Evolutionary conservation across 1,139 yeast genomes (phyloP).

Genomic region (Hyphopichia burtonii): DNA sequence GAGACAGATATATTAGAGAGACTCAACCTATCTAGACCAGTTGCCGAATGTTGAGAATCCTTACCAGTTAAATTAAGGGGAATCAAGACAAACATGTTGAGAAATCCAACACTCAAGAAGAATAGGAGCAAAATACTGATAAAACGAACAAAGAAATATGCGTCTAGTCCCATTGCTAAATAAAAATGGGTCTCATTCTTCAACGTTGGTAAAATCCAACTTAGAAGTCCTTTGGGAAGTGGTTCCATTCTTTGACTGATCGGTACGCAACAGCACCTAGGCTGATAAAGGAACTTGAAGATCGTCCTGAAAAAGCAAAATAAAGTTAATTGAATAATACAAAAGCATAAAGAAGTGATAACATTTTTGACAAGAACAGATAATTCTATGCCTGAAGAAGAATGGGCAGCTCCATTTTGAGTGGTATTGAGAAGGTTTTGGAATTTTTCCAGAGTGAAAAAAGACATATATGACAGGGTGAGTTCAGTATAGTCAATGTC

Average conservation of each 20-base stretch:
- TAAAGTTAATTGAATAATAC: slow-evolving; percentile 49
- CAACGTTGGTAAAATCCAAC: slow-evolving; percentile 50
- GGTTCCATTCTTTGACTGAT: slow-evolving; percentile 36
- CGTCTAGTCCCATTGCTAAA: slow-evolving; percentile 57
- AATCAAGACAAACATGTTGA: slow-evolving; percentile 53
- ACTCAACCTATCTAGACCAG: slow-evolving; percentile 59
- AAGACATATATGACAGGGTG: slow-evolving; percentile 25
- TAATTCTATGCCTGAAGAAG: slow-evolving; percentile 40
- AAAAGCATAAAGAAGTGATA: slow-evolving; percentile 49
- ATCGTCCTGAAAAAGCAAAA: slow-evolving; percentile 52
- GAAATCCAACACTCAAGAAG: slow-evolving; percentile 47
- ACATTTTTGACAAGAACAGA: slow-evolving; percentile 46
- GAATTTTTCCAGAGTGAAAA: slow-evolving; percentile 26
- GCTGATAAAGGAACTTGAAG: slow-evolving; percentile 55
- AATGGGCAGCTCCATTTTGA: slow-evolving; percentile 55
- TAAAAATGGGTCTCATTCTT: slow-evolving; percentile 41
- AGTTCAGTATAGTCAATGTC: slow-evolving; percentile 24
- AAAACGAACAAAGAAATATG: slow-evolving; percentile 60
- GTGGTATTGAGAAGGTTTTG: slow-evolving; percentile 51
- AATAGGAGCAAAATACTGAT: slow-evolving; percentile 46
- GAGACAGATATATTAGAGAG: slow-evolving; percentile 57
- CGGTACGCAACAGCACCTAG: slow-evolving; percentile 47
- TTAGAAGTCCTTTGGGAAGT: slow-evolving; percentile 39
- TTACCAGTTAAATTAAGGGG: slow-evolving; percentile 57
- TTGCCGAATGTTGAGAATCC: slow-evolving; percentile 24